Evolutionary conservation across 371 early-diverging fungal species (phyloP).

Genomic region (Syncephalis fuscata): DNA sequence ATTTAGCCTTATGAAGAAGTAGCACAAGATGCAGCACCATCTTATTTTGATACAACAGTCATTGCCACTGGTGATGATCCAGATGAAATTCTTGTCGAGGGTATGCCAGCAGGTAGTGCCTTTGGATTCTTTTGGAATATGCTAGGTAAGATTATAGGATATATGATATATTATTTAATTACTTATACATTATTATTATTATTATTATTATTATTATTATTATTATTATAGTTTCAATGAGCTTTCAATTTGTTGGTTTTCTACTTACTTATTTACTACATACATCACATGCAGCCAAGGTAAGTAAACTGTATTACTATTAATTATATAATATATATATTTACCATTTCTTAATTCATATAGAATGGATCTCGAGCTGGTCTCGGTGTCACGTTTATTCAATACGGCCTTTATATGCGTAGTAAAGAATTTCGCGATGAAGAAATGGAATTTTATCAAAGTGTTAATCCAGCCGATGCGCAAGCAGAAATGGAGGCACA

Average conservation of each 20-base stretch:
- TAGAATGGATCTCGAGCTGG: constrained; percentile 38
- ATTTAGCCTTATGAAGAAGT: constrained; percentile 40
- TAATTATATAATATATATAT: not conserved
- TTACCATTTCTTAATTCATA: not conserved
- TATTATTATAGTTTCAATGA: constrained; percentile 36
- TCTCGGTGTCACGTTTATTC: constrained; percentile 33
- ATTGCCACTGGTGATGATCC: constrained; percentile 33
- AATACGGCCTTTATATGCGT: constrained; percentile 29
- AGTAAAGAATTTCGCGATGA: constrained; percentile 14
- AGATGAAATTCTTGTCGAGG: constrained; percentile 39
- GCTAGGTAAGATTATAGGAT: constrained; percentile 18
- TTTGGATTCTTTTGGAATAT: constrained; percentile 41
- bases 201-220: too few relatives aligned
- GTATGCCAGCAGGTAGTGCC: constrained; percentile 39
- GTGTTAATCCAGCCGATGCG: too few relatives aligned
- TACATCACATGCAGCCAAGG: constrained; percentile 44
- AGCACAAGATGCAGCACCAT: constrained; percentile 37
- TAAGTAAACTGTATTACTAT: constrained; percentile 6
- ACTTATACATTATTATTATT: too few relatives aligned
- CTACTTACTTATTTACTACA: constrained; percentile 47
- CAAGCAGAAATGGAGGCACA: constrained; percentile 4
- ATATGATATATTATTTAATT: not conserved
- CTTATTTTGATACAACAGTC: constrained; percentile 35
- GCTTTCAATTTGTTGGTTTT: constrained; percentile 55
- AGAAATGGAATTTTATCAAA: constrained; percentile 1